Base-by-base conservation (phyloP, 2,329 filamentous ascomycete species). In the Neopestalotiopsis sp. region DNA sequence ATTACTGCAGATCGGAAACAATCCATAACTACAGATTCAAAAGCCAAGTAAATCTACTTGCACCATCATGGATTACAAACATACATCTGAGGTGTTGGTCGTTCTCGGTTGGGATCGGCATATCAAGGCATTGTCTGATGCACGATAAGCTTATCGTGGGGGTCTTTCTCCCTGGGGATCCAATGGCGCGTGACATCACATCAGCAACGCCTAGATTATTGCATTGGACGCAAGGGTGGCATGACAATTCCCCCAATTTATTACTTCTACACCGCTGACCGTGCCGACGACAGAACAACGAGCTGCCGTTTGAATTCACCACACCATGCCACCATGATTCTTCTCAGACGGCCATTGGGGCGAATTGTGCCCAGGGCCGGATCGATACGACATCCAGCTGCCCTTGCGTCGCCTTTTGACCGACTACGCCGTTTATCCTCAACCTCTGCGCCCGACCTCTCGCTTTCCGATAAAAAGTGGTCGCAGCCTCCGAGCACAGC, bases 261-360 rank as follows among this genome's bases (percentile, higher is more conserved):
- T 38, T 38, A 49, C n/a, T 45, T 66, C 63, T 56, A 28, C 63
- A 45, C 63, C 63, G n/a, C 45, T 53, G 45, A 17, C 45, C n/a
- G 20, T n/a, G 34, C 34, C 17, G n/a, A 53, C 20, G 45, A 34
- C 13, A 66, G 42, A 66, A n/a, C 34, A 32, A 20, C n/a, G 24
- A 56, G 17, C 28, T 24, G 30, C 20, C 34, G 28, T 30, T 13
- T 38, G 20, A 17, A 4, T 10, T 30, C 63, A 66, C 13, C 45
- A 61, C 74, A 75, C 72, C 74, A 87, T 86, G 85, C 82, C 81
- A 81, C 79, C 77, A 87, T 87, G 85, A 85, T 78, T 74, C 71
- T 69, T 71, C 71, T 79, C 70, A 65, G 73, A 67, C 76, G 79
- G 78, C 81, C 80, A 79, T 79, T 81, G 78, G 78, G 80, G 79